Conservation (phyloP, 129 eudicot genomes). For the Saussurea involucrata region DNA sequence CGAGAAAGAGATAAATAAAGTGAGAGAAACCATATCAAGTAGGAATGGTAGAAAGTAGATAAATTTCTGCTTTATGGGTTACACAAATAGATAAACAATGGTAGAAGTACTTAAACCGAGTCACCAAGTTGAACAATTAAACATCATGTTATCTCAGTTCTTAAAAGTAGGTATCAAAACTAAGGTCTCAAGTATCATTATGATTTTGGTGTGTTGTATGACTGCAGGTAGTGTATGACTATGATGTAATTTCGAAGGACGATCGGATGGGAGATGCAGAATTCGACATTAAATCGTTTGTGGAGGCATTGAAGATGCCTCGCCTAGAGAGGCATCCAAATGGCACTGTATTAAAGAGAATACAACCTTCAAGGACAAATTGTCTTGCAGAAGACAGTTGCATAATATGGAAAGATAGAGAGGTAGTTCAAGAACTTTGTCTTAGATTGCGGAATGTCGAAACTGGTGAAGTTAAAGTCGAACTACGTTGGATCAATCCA, state of each 20-base stretch:
- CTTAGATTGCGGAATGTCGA: slow-evolving; percentile 46
- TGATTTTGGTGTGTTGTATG: background rate
- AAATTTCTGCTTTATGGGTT: no score
- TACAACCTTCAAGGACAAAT: slow-evolving; percentile 41
- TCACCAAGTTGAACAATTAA: background rate
- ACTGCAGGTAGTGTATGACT: slow-evolving; percentile 44
- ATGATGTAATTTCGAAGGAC: slow-evolving; percentile 41
- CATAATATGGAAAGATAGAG: slow-evolving; percentile 40
- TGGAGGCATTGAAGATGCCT: slow-evolving; percentile 43
- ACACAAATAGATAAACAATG: background rate
- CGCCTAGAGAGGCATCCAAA: slow-evolving; percentile 27
- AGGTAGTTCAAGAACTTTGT: slow-evolving; percentile 42
- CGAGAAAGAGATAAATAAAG: no score
- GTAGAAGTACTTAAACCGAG: background rate
- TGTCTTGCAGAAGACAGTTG: slow-evolving; percentile 49
- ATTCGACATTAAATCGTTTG: slow-evolving; percentile 33
- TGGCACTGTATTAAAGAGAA: slow-evolving; percentile 37
- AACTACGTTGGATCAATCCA: slow-evolving; percentile 43
- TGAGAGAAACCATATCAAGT: no score
- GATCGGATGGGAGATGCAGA: slow-evolving; percentile 58
- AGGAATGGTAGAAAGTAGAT: no score
- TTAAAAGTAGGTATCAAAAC: background rate
- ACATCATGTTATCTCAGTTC: background rate
- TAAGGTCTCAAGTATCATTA: background rate
- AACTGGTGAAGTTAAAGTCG: slow-evolving; percentile 50